A percentile compares a stretch with the other conserved stretches of the same genome.
Conservation (phyloP, 495 filamentous ascomycete species). For the Lophium mytilinum region DNA sequence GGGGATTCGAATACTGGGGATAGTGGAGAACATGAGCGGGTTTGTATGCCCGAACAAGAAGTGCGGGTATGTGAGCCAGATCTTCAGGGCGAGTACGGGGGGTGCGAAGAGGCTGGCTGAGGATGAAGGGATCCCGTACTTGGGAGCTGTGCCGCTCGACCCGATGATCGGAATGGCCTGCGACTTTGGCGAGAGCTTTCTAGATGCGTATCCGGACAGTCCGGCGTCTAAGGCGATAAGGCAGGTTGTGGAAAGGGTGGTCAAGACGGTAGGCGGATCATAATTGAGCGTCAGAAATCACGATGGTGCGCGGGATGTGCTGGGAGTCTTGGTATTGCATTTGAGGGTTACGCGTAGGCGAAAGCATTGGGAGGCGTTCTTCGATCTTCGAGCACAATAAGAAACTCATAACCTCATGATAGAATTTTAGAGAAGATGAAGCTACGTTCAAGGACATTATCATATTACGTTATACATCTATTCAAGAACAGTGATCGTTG, state of each 20-base stretch:
- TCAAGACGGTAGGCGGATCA: slow-evolving; percentile 47
- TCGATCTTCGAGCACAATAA: no score
- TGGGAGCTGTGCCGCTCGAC: slow-evolving; percentile 88
- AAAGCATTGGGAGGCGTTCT: no score
- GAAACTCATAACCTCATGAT: no score
- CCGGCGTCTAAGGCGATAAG: slow-evolving; percentile 74
- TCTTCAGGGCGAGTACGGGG: slow-evolving; percentile 87
- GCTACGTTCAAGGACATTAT: no score
- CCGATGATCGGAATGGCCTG: slow-evolving; percentile 92
- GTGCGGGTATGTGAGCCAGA: slow-evolving; percentile 71
- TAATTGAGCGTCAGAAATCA: no score
- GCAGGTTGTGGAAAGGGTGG: slow-evolving; percentile 64
- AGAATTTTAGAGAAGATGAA: no score
- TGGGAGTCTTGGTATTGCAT: no score
- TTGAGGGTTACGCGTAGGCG: no score
- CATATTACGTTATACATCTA: no score
- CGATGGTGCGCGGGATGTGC: no score
- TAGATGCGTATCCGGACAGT: slow-evolving; percentile 86
- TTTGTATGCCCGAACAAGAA: slow-evolving; percentile 74
- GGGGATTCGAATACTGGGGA: slow-evolving; percentile 73
- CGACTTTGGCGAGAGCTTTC: slow-evolving; percentile 95
- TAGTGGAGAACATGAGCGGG: slow-evolving; percentile 97
- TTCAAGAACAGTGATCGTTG: no score
- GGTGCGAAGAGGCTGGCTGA: slow-evolving; percentile 70
- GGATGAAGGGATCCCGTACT: slow-evolving; percentile 77